Percentiles rank a stretch among this genome's conserved stretches.
Conservation (phyloP, 345 rosid genomes). For the Physaria fendleri region DNA sequence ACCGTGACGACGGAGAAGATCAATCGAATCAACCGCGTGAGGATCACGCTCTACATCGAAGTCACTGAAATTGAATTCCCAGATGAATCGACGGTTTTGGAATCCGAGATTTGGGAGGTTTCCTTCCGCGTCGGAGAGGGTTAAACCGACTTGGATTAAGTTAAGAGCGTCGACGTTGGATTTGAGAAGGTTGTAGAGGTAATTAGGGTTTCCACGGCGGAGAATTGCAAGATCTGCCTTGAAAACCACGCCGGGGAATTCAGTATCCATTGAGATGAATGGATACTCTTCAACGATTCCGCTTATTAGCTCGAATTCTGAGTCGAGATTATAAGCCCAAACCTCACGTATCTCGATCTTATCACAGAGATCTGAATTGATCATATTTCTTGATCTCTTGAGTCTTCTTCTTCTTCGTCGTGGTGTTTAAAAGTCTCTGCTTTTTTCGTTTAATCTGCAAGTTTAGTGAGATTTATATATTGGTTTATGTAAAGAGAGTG, state of each 20-base stretch:
- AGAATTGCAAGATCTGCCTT: conserved; percentile 5
- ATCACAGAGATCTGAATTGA: conserved; percentile 9
- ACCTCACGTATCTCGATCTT: conserved; percentile 52
- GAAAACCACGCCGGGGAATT: conserved; percentile 73
- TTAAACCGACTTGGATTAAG: conserved; percentile 83
- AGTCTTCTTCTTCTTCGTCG: background rate
- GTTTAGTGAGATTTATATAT: background rate
- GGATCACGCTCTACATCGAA: conserved; percentile 67
- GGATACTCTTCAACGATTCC: conserved; percentile 54
- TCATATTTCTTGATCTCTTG: background rate
- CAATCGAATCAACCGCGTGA: conserved; percentile 79
- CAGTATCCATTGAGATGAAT: conserved; percentile 83
- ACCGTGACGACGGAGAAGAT: conserved; percentile 74
- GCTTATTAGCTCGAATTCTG: conserved; percentile 59
- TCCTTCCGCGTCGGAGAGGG: conserved; percentile 58
- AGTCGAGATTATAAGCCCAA: conserved; percentile 61
- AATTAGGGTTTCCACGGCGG: conserved; percentile 40
- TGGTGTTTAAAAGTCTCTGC: background rate
- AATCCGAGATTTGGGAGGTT: conserved; percentile 66
- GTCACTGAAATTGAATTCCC: conserved; percentile 94
- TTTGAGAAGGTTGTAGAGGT: conserved; percentile 62
- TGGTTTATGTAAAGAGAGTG: background rate
- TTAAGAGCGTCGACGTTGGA: conserved; percentile 76
- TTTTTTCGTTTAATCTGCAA: background rate
- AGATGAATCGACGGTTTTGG: conserved; percentile 37